phyloP scores from a whole-genome alignment of 1,284 basidiomycete genomes.

The Gomphus bonarii region DNA sequence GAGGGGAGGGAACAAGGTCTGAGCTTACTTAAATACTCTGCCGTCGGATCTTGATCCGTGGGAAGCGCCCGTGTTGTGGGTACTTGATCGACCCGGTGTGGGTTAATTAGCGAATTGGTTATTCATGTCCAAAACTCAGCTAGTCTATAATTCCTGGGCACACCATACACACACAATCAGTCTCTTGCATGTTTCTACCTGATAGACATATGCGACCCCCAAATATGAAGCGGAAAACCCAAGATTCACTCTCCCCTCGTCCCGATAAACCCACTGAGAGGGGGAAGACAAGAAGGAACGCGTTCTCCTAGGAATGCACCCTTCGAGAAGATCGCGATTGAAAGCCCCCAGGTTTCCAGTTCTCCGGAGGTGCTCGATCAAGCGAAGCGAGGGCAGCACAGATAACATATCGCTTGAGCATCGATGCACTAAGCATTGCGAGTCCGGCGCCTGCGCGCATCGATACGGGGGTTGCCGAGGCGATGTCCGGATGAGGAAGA shows the following conservation, averaged over 20 bases:
- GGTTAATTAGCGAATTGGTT: slow-evolving; percentile 2
- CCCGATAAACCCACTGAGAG: not conserved
- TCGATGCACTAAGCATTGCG: not conserved
- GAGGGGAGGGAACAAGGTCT: not conserved
- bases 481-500: slow-evolving; percentile 2
- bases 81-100: not conserved
- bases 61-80: slow-evolving; percentile 3
- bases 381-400: not conserved
- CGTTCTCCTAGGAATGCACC: not conserved
- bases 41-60: slow-evolving; percentile 5
- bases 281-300: not conserved
- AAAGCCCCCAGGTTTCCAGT: not conserved
- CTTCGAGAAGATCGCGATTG: not conserved
- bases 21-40: slow-evolving; percentile 1
- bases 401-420: slow-evolving; percentile 1
- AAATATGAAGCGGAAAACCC: not conserved
- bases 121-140: slow-evolving; percentile 1
- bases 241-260: not conserved
- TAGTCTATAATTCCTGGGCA: not conserved
- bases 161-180: not conserved
- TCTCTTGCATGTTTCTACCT: not conserved
- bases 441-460: not conserved
- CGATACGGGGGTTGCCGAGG: slow-evolving; percentile 4
- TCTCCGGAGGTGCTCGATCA: not conserved
- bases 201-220: not conserved